Base-by-base conservation (phyloP, 2,329 filamentous ascomycete species). In the Colletotrichum lentis region DNA sequence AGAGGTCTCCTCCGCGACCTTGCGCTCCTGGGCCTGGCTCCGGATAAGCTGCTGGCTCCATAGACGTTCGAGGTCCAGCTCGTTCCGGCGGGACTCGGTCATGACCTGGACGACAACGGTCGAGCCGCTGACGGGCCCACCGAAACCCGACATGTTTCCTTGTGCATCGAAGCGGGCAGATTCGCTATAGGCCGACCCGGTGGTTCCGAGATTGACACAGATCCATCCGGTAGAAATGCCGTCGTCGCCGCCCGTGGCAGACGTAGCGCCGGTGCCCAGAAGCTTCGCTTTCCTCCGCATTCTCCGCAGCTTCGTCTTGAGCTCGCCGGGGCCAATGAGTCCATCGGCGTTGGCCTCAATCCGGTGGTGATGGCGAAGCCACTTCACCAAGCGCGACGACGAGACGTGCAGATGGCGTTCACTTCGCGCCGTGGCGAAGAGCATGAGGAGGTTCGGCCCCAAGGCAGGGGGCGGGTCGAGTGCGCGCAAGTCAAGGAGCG, bases 171-270 rank as follows among this genome's bases (percentile, higher is more conserved):
- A 75, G 31, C 81, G 78, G 12, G 79, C 76, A 16, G 79, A 75
- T 69, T 87, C 83, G 10, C 76, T 74, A 18, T 76, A 74, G n/a
- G 84, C 82, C 24, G 86, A 85, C 50, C 90, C 87, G 1, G 93
- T 84, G 18, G 86, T 87, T 5, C 92, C 93, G 11, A 96, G 86
- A 76, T 97, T 96, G 69, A 98, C 92, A 78, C 96, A 99, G 22
- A 99, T 91, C 96, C 96, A 99, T 11, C 94, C 94, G 0, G 95
- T 97, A 14, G 91, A 90, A 60, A 97, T 92, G 2, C 94, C 95
- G 75, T 97, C 93, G 73, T 97, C 94, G 1, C 85, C 81, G 55
- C 85, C 86, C 16, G 85, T 84, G 12, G 87, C 87, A 6, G 87
- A 83, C 54, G 86, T 84, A n/a, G 89, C 88, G 0, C 88, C 87